Conservation (phyloP, 139 green algal genomes). For the Ulvella scutata region DNA sequence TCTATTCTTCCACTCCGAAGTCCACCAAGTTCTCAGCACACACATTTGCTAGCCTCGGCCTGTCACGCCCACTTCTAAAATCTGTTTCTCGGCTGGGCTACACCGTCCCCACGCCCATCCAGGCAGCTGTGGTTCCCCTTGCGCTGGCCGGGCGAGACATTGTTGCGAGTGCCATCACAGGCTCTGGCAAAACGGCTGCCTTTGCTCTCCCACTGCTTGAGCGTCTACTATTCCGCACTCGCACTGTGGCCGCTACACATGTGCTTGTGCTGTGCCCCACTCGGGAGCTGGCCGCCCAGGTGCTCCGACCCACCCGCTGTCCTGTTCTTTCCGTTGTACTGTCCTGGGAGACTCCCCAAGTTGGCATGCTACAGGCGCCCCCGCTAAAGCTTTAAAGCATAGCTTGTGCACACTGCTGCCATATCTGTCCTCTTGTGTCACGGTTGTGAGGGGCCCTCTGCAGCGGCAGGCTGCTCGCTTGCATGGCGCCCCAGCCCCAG, state of each 20-base stretch:
- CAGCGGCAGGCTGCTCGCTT: too few relatives aligned
- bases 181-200: constrained; percentile 92
- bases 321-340: not conserved
- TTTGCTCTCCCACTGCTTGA: constrained; percentile 88
- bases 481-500: too few relatives aligned
- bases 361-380: too few relatives aligned
- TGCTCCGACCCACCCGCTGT: not conserved
- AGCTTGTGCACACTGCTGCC: too few relatives aligned
- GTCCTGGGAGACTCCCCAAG: not conserved
- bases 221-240: constrained; percentile 70
- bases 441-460: too few relatives aligned
- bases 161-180: constrained; percentile 86
- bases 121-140: constrained; percentile 86
- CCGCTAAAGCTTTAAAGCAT: too few relatives aligned
- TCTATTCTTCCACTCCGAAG: constrained; percentile 40
- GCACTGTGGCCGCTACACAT: constrained; percentile 50
- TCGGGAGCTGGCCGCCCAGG: constrained; percentile 86
- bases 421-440: too few relatives aligned
- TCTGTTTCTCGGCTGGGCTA: constrained; percentile 73
- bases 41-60: constrained; percentile 72
- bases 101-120: constrained; percentile 78
- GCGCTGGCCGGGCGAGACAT: constrained; percentile 86
- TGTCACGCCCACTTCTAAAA: constrained; percentile 72
- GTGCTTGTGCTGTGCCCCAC: constrained; percentile 77
- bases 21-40: constrained; percentile 43